Base-by-base conservation (phyloP, 192 early-diverging fungal species). In the Backusella circina region DNA sequence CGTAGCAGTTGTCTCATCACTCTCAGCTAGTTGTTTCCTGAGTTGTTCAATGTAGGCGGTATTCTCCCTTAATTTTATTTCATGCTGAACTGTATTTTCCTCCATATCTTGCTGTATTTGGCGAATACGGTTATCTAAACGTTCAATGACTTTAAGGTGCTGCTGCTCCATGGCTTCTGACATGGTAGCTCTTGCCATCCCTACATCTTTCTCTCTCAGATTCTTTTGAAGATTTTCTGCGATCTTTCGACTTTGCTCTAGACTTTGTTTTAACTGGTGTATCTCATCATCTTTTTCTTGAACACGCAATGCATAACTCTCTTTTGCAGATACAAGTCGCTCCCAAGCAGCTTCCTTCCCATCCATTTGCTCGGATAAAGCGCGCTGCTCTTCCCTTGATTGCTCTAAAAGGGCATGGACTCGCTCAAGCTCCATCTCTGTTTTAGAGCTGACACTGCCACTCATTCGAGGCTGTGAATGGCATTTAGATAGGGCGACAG, bases 21-120 rank as follows among this genome's bases (percentile, higher is more conserved):
- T 67, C 13, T 77, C 72, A 21, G 64, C 51, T 28, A 83, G 51
- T 21, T 68, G 69, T 9, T 64, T 41, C 15, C 67, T 44, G 16
- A 83, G 13, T 13, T 69, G 67, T 50, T 82, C 80, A 39, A 82
- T 71, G 26, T 84, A 76, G 4, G 74, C 50, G n/a, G 72, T 67
- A 23, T 78, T 64, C 28, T 78, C 77, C 8, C 72, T 39, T 28
- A 69, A 30, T 18, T 47, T 65, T 10, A 30, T 5, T 18, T 73
- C 77, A 37, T 70, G 23, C 33, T 28, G 38, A 5, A 28, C 13
- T 44, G 21, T 47, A 2, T 16, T 35, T 8, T 67, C 35, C n/a
- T 30, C 39, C 12, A 44, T 35, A 12, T 78, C 36, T 12, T 44
- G 36, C 28, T 78, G 77, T 1, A 78, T 47, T 9, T 30, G 33